These are phyloP conservation scores for Colletotrichum cuscutae DNA, from an alignment of 2,329 filamentous ascomycete species.

Conservation along the genomic window DNA sequence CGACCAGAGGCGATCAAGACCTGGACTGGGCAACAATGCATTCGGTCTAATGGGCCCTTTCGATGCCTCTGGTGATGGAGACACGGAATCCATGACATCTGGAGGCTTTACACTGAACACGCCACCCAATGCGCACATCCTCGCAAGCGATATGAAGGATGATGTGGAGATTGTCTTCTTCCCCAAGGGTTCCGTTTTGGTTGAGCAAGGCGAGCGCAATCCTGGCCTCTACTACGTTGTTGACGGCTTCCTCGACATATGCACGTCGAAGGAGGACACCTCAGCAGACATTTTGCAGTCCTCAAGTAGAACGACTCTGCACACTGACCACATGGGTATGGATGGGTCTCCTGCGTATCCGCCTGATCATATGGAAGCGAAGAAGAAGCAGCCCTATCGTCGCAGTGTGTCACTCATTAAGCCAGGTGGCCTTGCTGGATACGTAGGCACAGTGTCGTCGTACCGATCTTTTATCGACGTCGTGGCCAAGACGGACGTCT, in stretches of 20 bases:
- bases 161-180: slow-evolving; percentile 99
- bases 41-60: slow-evolving; percentile 92
- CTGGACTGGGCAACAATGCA: slow-evolving; percentile 79
- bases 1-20: slow-evolving; percentile 83
- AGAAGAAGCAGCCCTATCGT: slow-evolving; percentile 58
- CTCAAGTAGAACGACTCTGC: slow-evolving; percentile 45
- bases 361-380: slow-evolving; percentile 44
- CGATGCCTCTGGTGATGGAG: slow-evolving; percentile 80
- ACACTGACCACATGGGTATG: slow-evolving; percentile 22
- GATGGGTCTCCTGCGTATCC: slow-evolving; percentile 27
- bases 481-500: slow-evolving; percentile 96
- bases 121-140: slow-evolving; percentile 71
- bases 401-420: slow-evolving; percentile 91
- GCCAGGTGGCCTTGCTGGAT: slow-evolving; percentile 92
- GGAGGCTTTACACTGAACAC: slow-evolving; percentile 70
- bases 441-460: slow-evolving; percentile 92
- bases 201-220: slow-evolving; percentile 97
- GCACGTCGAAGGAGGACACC: slow-evolving; percentile 77
- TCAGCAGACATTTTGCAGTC: slow-evolving; percentile 53
- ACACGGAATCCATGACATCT: slow-evolving; percentile 86
- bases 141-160: slow-evolving; percentile 84
- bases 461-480: slow-evolving; percentile 98
- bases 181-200: slow-evolving; percentile 90
- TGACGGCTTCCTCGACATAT: slow-evolving; percentile 95
- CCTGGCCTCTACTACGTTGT: slow-evolving; percentile 97